Evolutionary conservation across 169 alveolate genomes (phyloP).

Genomic region (Cytauxzoon felis): DNA sequence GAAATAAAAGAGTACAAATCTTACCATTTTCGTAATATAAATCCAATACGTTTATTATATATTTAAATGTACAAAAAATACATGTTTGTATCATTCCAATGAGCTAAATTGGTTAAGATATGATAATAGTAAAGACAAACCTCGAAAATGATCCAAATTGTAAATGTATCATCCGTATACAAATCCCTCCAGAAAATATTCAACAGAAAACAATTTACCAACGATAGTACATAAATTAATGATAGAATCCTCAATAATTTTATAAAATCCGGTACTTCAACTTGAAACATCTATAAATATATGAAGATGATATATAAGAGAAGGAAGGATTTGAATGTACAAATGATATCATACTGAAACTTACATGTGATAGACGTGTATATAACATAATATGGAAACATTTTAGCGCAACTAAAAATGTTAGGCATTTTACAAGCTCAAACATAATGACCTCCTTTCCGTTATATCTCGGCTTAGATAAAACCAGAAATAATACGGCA

Average conservation of each 20-base stretch:
- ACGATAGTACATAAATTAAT: conserved; percentile 64
- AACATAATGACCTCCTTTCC: conserved; percentile 76
- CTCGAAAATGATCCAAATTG: conserved; percentile 82
- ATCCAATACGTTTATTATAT: conserved; percentile 38
- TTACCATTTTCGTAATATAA: conserved; percentile 13
- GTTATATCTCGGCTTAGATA: conserved; percentile 78
- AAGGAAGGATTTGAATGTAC: too few species aligned
- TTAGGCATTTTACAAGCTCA: conserved; percentile 67
- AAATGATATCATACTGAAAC: not conserved
- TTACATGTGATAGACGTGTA: conserved; percentile 70
- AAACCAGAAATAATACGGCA: conserved; percentile 76
- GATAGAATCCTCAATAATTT: conserved; percentile 53
- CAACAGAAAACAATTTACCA: conserved; percentile 62
- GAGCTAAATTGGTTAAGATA: conserved; percentile 11
- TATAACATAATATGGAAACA: conserved; percentile 75
- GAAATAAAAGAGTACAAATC: not conserved
- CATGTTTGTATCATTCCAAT: conserved; percentile 30
- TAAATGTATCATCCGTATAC: conserved; percentile 73
- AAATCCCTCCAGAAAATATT: conserved; percentile 57
- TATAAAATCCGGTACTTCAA: conserved; percentile 73
- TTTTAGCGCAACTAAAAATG: conserved; percentile 72
- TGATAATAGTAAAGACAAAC: conserved; percentile 52
- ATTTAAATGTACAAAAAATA: conserved; percentile 11
- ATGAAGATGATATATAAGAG: too few species aligned
- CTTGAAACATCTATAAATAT: conserved; percentile 73